phyloP scores from a whole-genome alignment of 164 flowering plant genomes.

The Platanus orientalis region DNA sequence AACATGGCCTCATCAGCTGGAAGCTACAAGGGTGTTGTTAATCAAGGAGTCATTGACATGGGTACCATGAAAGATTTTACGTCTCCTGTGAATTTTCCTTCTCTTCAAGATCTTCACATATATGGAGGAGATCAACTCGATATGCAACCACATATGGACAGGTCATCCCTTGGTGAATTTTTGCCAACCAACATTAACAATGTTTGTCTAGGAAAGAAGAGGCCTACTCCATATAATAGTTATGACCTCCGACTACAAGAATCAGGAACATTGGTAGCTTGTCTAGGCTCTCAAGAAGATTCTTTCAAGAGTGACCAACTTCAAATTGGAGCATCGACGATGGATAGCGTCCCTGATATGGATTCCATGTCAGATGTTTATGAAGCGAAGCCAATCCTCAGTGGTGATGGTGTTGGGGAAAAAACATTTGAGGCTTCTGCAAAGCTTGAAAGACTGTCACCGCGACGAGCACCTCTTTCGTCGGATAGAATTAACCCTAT shows the following conservation, averaged over 20 bases:
- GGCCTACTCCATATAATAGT: conserved; percentile 38
- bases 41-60: conserved; percentile 33
- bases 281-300: conserved; percentile 43
- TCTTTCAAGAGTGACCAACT: conserved; percentile 42
- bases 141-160: conserved; percentile 40
- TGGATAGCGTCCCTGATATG: conserved; percentile 32
- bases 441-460: conserved; percentile 76
- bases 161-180: conserved; percentile 38
- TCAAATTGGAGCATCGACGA: conserved; percentile 31
- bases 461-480: conserved; percentile 38
- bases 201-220: conserved; percentile 54
- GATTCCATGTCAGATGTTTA: conserved; percentile 50
- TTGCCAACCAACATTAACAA: conserved; percentile 23
- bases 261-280: conserved; percentile 34
- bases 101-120: conserved; percentile 77
- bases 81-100: conserved; percentile 53
- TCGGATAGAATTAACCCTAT: conserved; percentile 40
- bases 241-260: conserved; percentile 68
- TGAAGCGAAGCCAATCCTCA: conserved; percentile 50
- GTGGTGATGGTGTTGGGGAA: conserved; percentile 30
- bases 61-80: conserved; percentile 45
- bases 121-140: conserved; percentile 58
- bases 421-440: conserved; percentile 39
- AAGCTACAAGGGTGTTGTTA: conserved; percentile 33
- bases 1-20: conserved; percentile 43